Conservation (phyloP, 352 stramenopile species). For the Globisporangium radiosum region DNA sequence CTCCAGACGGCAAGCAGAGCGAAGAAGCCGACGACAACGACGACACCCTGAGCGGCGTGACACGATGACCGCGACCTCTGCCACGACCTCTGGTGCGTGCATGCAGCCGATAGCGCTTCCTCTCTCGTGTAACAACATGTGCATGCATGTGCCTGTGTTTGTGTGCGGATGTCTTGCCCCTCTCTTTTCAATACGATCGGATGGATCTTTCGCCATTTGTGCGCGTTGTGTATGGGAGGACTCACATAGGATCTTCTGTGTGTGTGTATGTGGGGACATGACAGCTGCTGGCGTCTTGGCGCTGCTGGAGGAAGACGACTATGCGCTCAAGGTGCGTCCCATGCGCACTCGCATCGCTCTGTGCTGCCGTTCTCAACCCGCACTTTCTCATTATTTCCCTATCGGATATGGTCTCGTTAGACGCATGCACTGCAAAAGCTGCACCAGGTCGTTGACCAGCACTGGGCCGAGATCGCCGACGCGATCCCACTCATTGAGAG, state of each 20-base stretch:
- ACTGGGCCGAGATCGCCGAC: constrained; percentile 93
- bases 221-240: not conserved
- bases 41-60: not conserved
- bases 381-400: constrained; percentile 5
- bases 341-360: not conserved
- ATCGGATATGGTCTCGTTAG: constrained; percentile 18
- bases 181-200: not conserved
- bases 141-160: not conserved
- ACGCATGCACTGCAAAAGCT: constrained; percentile 90
- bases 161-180: not conserved
- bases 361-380: not conserved
- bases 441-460: constrained; percentile 89
- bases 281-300: constrained; percentile 83
- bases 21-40: no score
- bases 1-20: no score
- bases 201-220: no score
- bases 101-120: no score
- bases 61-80: not conserved
- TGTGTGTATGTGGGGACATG: not conserved
- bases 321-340: constrained; percentile 78
- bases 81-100: not conserved
- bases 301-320: constrained; percentile 90
- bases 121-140: not conserved
- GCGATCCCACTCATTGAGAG: constrained; percentile 90
- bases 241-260: constrained; percentile 9